Evolutionary conservation across 2,329 filamentous ascomycete genomes (phyloP).

Genomic region (Akanthomyces lecanii): DNA sequence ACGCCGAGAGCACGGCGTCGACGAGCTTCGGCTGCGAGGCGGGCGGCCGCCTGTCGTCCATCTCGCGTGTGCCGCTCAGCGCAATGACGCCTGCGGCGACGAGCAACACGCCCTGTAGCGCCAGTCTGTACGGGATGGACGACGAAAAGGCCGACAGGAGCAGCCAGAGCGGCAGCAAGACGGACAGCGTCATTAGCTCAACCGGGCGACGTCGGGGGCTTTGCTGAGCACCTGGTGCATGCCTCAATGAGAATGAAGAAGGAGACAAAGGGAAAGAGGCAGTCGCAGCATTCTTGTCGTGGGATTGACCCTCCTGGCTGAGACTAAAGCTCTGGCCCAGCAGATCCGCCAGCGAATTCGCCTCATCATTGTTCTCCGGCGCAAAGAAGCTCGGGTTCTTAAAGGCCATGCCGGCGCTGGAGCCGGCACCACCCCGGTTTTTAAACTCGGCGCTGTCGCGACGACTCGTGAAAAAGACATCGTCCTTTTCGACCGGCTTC

Average conservation of each 20-base stretch:
- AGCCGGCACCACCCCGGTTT: neutral
- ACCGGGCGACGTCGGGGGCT: neutral
- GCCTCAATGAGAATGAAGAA: neutral
- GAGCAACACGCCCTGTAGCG: constrained; percentile 27
- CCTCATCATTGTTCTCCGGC: constrained; percentile 38
- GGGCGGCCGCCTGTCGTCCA: constrained; percentile 16
- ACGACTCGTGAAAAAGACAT: constrained; percentile 46
- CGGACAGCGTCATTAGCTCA: constrained; percentile 23
- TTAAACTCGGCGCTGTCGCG: constrained; percentile 19
- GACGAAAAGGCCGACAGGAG: constrained; percentile 18
- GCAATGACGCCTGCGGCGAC: constrained; percentile 29
- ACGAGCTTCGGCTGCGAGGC: constrained; percentile 19
- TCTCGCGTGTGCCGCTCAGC: constrained; percentile 28
- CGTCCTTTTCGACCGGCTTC: constrained; percentile 41
- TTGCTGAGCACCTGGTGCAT: neutral
- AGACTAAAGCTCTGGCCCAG: constrained; percentile 42
- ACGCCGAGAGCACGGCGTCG: constrained; percentile 24
- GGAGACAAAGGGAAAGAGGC: neutral
- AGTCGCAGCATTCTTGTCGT: neutral
- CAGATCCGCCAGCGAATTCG: constrained; percentile 41
- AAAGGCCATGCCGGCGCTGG: constrained; percentile 39
- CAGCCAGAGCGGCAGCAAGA: constrained; percentile 27
- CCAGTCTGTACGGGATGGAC: constrained; percentile 25
- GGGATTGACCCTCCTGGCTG: constrained; percentile 18
- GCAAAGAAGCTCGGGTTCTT: constrained; percentile 61